Evolutionary conservation across 306 rosid species (phyloP), one percentile per base, ranked within the genome.

Genomic region (Cyamopsis tetragonoloba): DNA sequence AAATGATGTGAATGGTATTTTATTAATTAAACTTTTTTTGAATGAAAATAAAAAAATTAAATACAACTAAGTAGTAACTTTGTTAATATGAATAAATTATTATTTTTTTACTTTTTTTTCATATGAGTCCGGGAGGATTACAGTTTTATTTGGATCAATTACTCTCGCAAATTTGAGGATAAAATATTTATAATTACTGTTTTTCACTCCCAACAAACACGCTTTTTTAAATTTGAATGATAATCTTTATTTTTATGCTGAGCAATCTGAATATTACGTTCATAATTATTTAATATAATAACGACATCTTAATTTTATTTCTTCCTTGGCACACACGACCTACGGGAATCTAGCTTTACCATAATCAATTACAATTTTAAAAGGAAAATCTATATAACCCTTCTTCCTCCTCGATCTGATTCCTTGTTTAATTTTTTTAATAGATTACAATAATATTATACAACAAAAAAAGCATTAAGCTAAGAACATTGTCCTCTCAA

Each of bases 281-380:
- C 38, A 68, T 50, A 23, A 67, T 48, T 59, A 38, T 59, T n/a
- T 69, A 1, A 27, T 27, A n/a, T n/a, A n/a, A 10, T 41, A 50
- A 49, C 27, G 12, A 42, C 46, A 44, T 57, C 42, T 57, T 31
- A 32, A 30, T 58, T 28, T 15, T 69, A 15, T 38, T 27, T 19
- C 69, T 72, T 66, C 7, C 6, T 47, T 0, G 6, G 10, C 46
- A 19, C 74, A 46, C 77, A 59, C 38, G 79, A 34, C 75, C 53
- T 66, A 70, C 82, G 61, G 63, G 76, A 76, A 68, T 72, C 75
- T 73, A 51, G 80, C 80, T 69, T 69, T 72, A n/a, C n/a, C n/a
- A n/a, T 53, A 10, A 54, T 30, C 62, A 38, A 34, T 66, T n/a
- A n/a, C n/a, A n/a, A n/a, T 26, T 60, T 47, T 35, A 64, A 12